Conservation (phyloP, 1,284 basidiomycete species). For the Tranzscheliella williamsii region DNA sequence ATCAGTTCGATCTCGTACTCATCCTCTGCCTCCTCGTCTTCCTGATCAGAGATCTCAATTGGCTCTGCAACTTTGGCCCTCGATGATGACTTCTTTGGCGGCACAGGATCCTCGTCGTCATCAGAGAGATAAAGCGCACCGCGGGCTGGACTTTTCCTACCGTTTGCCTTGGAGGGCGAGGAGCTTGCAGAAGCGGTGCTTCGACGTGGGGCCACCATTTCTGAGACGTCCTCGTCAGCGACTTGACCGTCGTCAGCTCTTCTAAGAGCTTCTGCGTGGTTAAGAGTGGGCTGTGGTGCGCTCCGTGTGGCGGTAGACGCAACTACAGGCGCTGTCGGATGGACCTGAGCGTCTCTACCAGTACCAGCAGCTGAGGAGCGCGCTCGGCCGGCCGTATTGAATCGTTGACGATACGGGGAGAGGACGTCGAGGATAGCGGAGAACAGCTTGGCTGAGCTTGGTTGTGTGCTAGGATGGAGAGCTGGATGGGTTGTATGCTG, state of each 20-base stretch:
- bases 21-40: conserved; percentile 21
- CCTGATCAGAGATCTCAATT: conserved; percentile 7
- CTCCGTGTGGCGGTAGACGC: conserved; percentile 3
- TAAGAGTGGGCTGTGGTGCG: not conserved
- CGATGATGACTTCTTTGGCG: not conserved
- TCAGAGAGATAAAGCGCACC: conserved; percentile 1
- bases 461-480: no score
- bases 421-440: conserved; percentile 9
- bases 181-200: not conserved
- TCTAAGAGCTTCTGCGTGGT: no score
- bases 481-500: no score
- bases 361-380: no score
- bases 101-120: conserved; percentile 7
- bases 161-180: not conserved
- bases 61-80: conserved; percentile 1
- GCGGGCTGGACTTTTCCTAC: not conserved
- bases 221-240: not conserved
- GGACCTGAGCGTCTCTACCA: no score
- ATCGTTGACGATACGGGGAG: no score
- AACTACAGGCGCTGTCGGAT: no score
- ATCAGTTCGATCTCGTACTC: conserved; percentile 40
- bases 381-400: no score
- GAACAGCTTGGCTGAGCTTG: conserved; percentile 16
- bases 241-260: no score
- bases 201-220: not conserved